Base-by-base conservation (phyloP, 2,329 filamentous ascomycete genomes). In the Remersonia thermophila region DNA sequence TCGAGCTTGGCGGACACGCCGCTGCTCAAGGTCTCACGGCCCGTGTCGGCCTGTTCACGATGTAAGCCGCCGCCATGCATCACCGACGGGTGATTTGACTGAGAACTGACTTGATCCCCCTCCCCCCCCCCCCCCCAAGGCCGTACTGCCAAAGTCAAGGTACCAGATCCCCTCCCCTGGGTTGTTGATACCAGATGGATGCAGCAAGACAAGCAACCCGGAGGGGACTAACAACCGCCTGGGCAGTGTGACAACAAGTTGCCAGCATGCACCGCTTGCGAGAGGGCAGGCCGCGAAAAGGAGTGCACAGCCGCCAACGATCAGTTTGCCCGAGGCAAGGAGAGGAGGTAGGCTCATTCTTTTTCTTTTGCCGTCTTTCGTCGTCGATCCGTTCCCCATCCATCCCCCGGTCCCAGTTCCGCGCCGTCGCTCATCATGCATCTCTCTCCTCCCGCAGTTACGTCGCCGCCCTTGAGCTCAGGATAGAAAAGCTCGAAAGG, bases 231-330 rank as follows among this genome's bases (percentile, higher is more conserved):
- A 42, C 45, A 46, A 33, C 37, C 29, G 13, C 40, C 25, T 16
- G 15, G n/a, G 15, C 52, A 81, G 76, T 98, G 91, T 53, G 91
- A 96, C 62, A 89, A 91, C 43, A 95, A 95, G 58, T 66, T 96
- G 27, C 91, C 91, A 9, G 86, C 87, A 7, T 98, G 91, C 55
- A 93, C 86, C 7, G 89, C 89, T 13, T 96, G 91, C 55, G 89
- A 95, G 59, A 87, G 86, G 60, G 84, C 85, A 11, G 86, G 87
- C 20, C 80, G 85, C 43, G 77, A 83, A 37, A 78, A 70, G 41
- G 86, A 93, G 55, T 98, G 91, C 57, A 94, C 86, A 6, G 86
- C 86, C 38, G 87, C 86, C 7, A 95, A 93, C 51, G 89, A 96
- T 54, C 86, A 95, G 56, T 96, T 95, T 59, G 87, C 89, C 1